Evolutionary conservation across 2,329 filamentous ascomycete genomes (phyloP).

Genomic region (Aspergillus floridensis): DNA sequence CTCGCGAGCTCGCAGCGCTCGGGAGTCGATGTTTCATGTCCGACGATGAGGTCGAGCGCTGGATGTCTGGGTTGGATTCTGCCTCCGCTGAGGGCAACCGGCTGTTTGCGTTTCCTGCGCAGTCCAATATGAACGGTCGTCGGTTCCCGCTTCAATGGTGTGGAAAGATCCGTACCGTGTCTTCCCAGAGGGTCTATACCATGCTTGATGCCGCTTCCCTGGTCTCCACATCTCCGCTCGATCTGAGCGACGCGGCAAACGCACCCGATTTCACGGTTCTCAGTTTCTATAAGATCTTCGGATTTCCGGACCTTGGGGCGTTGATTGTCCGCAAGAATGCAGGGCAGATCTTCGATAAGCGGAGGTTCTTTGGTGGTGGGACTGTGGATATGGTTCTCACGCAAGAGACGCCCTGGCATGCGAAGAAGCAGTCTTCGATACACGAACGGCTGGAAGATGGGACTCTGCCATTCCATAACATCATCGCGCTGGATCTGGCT

Average conservation of each 20-base stretch:
- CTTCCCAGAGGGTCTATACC: slow-evolving; percentile 54
- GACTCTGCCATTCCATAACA: slow-evolving; percentile 84
- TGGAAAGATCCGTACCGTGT: slow-evolving; percentile 41
- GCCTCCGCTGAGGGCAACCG: slow-evolving; percentile 22
- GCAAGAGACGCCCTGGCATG: slow-evolving; percentile 78
- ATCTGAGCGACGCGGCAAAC: slow-evolving; percentile 59
- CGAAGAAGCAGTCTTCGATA: slow-evolving; percentile 65
- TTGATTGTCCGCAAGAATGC: slow-evolving; percentile 75
- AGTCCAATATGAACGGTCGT: slow-evolving; percentile 88
- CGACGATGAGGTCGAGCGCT: slow-evolving; percentile 62
- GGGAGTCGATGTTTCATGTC: slow-evolving; percentile 63
- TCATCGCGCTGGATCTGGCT: slow-evolving; percentile 75
- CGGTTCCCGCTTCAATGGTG: slow-evolving; percentile 72
- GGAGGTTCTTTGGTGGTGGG: slow-evolving; percentile 88
- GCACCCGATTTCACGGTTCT: slow-evolving; percentile 83
- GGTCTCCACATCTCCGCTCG: slow-evolving; percentile 71
- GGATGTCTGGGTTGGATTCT: slow-evolving; percentile 52
- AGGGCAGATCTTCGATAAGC: slow-evolving; percentile 60
- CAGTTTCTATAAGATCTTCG: slow-evolving; percentile 97
- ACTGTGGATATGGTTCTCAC: slow-evolving; percentile 88
- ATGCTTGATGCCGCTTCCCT: slow-evolving; percentile 82
- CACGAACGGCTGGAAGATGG: slow-evolving; percentile 89
- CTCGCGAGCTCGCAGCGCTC: slow-evolving; percentile 65
- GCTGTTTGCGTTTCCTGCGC: slow-evolving; percentile 80
- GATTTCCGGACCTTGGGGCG: slow-evolving; percentile 86